Base-by-base conservation (phyloP, 1,284 basidiomycete genomes). In the Papiliotrema fonsecae region DNA sequence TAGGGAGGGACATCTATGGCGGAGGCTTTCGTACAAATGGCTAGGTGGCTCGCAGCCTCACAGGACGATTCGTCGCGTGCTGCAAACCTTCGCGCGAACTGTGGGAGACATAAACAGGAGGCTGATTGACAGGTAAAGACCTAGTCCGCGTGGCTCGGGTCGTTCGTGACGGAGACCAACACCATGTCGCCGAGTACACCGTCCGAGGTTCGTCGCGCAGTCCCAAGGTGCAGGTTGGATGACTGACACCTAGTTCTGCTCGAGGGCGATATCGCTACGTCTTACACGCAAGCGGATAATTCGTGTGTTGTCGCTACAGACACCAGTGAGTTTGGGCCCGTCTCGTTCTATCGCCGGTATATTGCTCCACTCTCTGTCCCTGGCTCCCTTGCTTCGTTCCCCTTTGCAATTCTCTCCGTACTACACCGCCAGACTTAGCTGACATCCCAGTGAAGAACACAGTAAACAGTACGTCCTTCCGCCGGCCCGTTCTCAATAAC, bases 231-330 rank as follows among this genome's bases (percentile, higher is more conserved):
- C 22, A 21, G 25, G 14, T 18, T 11, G 28, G 9, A 27, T 32
- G 11, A 37, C 48, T 54, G 42, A 53, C 38, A 2, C 13, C 2
- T 79, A 26, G 79, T 82, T 3, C 76, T 93, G 40, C 73, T 94
- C 13, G 88, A 93, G 70, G 91, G 91, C 6, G 81, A 83, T 42
- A 84, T 92, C 59, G 81, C 81, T 19, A 75, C 76, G 2, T 87
- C 85, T 59, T 92, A 85, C 69, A 92, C 86, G 5, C 55, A 88
- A 60, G 87, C 86, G 1, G 86, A 92, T 66, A 94, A 94, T 74
- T 79, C 80, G 3, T 82, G 84, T 10, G 81, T 93, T 6, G 87
- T 93, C 2, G 84, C 90, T 9, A 94, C 90, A 2, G 90, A 93
- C 73, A 87, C 87, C 0, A 83, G 88, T 88, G 60, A 61, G 86